Evolutionary conservation across 805 yeast genomes (phyloP), one percentile per base, ranked within the genome.

Genomic region (Kuraishia floccosa): DNA sequence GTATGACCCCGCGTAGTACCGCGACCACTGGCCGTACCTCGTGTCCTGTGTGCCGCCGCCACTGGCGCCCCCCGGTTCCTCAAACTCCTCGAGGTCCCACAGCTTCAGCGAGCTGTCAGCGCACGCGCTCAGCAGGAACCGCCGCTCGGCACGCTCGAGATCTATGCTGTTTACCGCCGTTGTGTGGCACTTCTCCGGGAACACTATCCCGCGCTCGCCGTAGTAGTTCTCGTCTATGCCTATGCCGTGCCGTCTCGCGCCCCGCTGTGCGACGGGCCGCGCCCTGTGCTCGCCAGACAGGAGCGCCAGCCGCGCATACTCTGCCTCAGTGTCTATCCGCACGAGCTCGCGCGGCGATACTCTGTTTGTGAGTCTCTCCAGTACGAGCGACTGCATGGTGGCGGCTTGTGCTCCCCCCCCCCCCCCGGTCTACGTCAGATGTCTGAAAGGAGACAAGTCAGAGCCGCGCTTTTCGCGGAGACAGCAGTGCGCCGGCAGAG

Each of bases 61-160:
- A 28, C 19, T 38, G 42, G 12, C 40, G 30, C 9, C 32, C 30
- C 30, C 31, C 30, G 33, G 23, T 16, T 23, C 39, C 28, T 28
- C 35, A 27, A 35, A 21, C 12, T 54, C 47, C 16, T 57, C 47
- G 15, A 74, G 39, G 37, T 77, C 81, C 86, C 89, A 83, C 17
- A 83, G 37, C 33, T 70, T 71, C 10, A 83, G 58, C 3, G 74
- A 60, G 1, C 83, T 70, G 44, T 82, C 89, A 2, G 82, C 82
- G 13, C 81, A 72, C 1, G 87, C 94, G 18, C 85, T 72, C 5
- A 83, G 50, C 39, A 82, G 40, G 37, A 51, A 76, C 34, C 67
- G 54, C 28, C 56, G 46, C 4, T 60, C 60, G 2, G 47, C 43
- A 6, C 43, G 40, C 33, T 82, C 91, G 12, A 80, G 41, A 1